A percentile compares a stretch with the other conserved stretches of the same genome.
Evolutionary conservation across 768 basidiomycete genomes (phyloP).

Genomic region (Vararia minispora): DNA sequence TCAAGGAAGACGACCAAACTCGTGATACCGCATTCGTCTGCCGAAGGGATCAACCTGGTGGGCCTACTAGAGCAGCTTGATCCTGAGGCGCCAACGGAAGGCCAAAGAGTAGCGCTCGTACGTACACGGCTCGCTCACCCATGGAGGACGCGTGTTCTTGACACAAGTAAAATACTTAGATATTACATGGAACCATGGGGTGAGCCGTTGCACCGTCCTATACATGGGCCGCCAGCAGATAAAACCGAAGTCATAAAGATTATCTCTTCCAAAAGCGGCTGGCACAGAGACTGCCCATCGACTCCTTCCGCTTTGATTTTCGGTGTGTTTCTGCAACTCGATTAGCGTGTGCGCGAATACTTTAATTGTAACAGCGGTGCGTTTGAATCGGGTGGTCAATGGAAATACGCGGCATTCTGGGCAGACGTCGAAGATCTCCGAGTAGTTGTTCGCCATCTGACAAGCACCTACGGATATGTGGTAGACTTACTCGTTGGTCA

Average conservation of each 20-base stretch:
- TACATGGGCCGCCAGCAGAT: not conserved
- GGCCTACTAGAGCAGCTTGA: conserved; percentile 8
- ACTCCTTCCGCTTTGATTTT: conserved; percentile 85
- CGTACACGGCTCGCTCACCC: not conserved
- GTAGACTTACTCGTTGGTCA: conserved; percentile 67
- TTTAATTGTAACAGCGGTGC: conserved; percentile 43
- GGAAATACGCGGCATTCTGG: conserved; percentile 46
- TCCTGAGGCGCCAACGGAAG: not conserved
- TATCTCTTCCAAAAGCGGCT: conserved; percentile 74
- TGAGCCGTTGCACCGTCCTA: conserved; percentile 21
- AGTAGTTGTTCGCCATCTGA: conserved; percentile 53
- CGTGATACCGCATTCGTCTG: not conserved
- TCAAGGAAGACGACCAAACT: conserved; percentile 3
- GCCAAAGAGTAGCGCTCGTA: conserved; percentile 7
- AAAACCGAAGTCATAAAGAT: conserved; percentile 57
- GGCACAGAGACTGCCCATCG: conserved; percentile 50
- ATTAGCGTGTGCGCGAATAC: not conserved
- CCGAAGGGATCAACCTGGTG: not conserved
- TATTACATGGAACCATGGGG: conserved; percentile 76
- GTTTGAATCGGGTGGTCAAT: conserved; percentile 62
- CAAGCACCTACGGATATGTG: conserved; percentile 47
- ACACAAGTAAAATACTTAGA: conserved; percentile 29
- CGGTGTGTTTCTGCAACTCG: conserved; percentile 39
- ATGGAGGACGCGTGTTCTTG: conserved; percentile 11
- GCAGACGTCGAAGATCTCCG: conserved; percentile 59